Conservation (phyloP, 495 filamentous ascomycete species). For the Talaromyces thailandensis region DNA sequence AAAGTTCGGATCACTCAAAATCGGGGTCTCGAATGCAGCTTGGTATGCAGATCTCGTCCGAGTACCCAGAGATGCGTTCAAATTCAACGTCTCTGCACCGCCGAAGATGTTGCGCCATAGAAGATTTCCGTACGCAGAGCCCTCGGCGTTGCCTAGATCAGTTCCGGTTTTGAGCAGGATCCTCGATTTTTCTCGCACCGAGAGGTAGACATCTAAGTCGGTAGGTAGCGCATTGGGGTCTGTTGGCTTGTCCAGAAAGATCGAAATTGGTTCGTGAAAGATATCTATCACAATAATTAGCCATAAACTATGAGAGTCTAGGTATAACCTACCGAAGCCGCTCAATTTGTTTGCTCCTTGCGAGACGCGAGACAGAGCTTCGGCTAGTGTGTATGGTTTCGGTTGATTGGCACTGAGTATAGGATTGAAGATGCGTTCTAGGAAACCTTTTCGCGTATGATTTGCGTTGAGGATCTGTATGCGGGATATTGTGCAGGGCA, state of each 20-base stretch:
- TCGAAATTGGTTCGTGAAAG: conserved; percentile 72
- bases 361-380: conserved; percentile 63
- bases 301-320: neutral
- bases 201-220: conserved; percentile 69
- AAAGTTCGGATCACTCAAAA: conserved; percentile 74
- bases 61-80: conserved; percentile 81
- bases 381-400: conserved; percentile 62
- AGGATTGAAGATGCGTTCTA: conserved; percentile 69
- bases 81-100: conserved; percentile 78
- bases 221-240: conserved; percentile 52
- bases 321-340: conserved; percentile 55
- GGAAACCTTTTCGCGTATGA: conserved; percentile 70
- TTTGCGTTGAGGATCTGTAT: conserved; percentile 70
- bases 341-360: conserved; percentile 62
- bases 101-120: conserved; percentile 88
- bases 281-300: conserved; percentile 48
- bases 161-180: conserved; percentile 85
- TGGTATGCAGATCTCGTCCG: conserved; percentile 84
- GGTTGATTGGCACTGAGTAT: conserved; percentile 60
- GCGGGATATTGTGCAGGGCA: conserved; percentile 71
- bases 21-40: conserved; percentile 69
- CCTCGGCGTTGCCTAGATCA: conserved; percentile 83
- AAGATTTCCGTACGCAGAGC: conserved; percentile 78
- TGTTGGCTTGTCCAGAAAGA: conserved; percentile 66
- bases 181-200: conserved; percentile 67